Evolutionary conservation across 768 basidiomycete genomes (phyloP), one percentile per base, ranked within the genome.

Genomic region (Mrakia frigida): DNA sequence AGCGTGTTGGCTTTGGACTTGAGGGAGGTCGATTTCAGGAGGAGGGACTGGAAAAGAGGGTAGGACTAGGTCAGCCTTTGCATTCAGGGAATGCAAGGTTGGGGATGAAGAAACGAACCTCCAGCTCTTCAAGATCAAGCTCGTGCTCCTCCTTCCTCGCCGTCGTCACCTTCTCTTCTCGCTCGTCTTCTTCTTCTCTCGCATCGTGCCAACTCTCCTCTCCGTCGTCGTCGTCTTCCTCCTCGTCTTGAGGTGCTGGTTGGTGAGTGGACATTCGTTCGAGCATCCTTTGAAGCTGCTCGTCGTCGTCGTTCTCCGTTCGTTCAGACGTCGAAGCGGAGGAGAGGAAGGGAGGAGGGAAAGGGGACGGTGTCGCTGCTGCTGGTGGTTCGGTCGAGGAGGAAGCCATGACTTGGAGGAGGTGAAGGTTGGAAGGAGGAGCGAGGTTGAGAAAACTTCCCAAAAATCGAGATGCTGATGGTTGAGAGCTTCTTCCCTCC

Each of bases 1-100:
- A 72, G 69, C 0, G 87, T 86, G 78, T 94, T 96, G 25, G 93
- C 94, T 80, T 90, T 87, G 11, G 84, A 83, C 83, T 95, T 97
- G 73, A 90, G 83, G 67, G 87, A 87, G 37, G 87, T 87, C 23
- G 90, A 90, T 78, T 85, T 84, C 41, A 78, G 81, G 21, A 91
- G 83, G 70, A 79, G 82, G 75, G 84, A 83, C 88, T 89, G 73
- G 1, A n/a, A n/a, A n/a, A 23, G 28, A 46, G 9, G 31, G 39
- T 18, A 23, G 70, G 33, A 2, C 11, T 50, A 14, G 23, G 33
- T 74, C 28, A 53, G 53, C 23, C 35, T 7, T 0, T 21, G 14
- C 3, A 41, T 11, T 10, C 37, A 39, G 46, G n/a, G 10, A 28
- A 43, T 16, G 18, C 1, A 25, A 7, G 39, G 25, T 9, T 7